These are phyloP conservation scores for Colletotrichum simmondsii DNA, from an alignment of 2,329 filamentous ascomycete genomes.

Conservation along the genomic window DNA sequence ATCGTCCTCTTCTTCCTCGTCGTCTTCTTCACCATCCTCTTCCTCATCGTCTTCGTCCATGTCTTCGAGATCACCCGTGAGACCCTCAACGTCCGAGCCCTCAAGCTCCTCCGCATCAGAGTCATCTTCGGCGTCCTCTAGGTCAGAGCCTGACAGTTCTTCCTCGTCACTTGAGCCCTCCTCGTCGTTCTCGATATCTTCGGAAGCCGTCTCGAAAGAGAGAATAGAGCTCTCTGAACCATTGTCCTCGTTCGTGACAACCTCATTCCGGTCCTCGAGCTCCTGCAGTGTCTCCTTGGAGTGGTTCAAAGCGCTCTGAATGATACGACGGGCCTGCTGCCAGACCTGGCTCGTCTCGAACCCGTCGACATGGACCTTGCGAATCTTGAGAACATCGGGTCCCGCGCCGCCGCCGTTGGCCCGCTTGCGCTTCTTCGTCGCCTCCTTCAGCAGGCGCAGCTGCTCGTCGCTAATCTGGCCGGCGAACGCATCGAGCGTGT, in stretches of 20 bases:
- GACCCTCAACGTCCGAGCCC: conserved; percentile 40
- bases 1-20: conserved; percentile 58
- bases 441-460: conserved; percentile 72
- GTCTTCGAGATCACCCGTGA: conserved; percentile 28
- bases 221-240: conserved; percentile 46
- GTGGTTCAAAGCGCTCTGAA: conserved; percentile 66
- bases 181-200: conserved; percentile 36
- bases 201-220: conserved; percentile 49
- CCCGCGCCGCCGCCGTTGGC: conserved; percentile 56
- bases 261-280: conserved; percentile 54
- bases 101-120: conserved; percentile 35
- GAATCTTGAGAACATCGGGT: conserved; percentile 74
- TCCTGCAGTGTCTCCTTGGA: conserved; percentile 59
- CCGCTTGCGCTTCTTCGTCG: conserved; percentile 82
- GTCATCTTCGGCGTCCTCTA: conserved; percentile 46
- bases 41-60: conserved; percentile 41
- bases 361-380: conserved; percentile 86
- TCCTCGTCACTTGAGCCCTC: conserved; percentile 46
- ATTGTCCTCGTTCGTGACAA: conserved; percentile 54
- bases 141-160: conserved; percentile 36
- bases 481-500: conserved; percentile 82
- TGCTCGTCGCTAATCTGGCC: conserved; percentile 79
- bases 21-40: conserved; percentile 50
- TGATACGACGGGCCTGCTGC: conserved; percentile 90
- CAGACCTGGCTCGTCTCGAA: conserved; percentile 92